Percentiles rank a stretch among this genome's conserved stretches.
Evolutionary conservation across 2,329 filamentous ascomycete genomes (phyloP).

Genomic region (Aspergillus piperis): DNA sequence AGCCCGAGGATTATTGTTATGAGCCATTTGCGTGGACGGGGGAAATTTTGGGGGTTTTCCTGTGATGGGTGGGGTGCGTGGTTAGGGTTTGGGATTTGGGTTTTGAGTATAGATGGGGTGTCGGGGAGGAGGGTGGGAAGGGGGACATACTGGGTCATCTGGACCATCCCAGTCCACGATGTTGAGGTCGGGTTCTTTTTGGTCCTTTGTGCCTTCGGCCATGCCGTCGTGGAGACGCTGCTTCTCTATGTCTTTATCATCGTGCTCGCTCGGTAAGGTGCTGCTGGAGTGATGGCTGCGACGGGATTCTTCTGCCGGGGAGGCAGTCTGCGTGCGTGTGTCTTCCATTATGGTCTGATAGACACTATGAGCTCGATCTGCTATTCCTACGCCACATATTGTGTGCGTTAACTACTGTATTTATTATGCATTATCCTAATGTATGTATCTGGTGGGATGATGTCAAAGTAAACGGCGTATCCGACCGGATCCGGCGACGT

Average conservation of each 20-base stretch:
- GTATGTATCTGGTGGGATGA: neutral
- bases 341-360: neutral
- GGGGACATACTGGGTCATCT: neutral
- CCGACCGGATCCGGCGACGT: neutral
- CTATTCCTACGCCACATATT: neutral
- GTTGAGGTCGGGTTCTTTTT: neutral
- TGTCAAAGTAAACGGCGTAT: neutral
- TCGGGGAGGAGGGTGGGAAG: neutral
- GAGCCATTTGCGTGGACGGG: conserved; percentile 39
- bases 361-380: neutral
- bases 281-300: neutral
- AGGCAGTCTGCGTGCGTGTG: neutral
- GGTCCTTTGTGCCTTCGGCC: neutral
- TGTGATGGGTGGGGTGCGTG: neutral
- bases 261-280: neutral
- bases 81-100: neutral
- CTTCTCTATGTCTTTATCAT: neutral
- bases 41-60: neutral
- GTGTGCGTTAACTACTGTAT: neutral
- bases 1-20: conserved; percentile 45
- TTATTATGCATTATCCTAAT: neutral
- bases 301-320: neutral
- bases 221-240: neutral
- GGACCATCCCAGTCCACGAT: conserved; percentile 6
- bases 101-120: too few relatives aligned